A percentile compares a stretch with the other conserved stretches of the same genome.
Conservation (phyloP, 768 basidiomycete genomes). For the Lentinula lateritia region DNA sequence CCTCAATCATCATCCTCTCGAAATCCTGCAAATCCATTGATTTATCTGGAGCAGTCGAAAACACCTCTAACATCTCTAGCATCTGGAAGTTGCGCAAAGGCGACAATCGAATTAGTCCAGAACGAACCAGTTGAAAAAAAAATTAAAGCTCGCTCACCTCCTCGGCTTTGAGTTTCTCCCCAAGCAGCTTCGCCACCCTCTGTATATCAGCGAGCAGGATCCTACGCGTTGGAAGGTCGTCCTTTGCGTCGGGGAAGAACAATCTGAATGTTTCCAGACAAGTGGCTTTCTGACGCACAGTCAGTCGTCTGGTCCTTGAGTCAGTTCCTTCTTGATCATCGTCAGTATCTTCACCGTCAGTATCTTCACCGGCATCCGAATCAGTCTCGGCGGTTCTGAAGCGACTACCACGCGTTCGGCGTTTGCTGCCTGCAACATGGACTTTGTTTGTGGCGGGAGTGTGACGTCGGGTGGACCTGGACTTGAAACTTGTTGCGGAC, state of each 20-base stretch:
- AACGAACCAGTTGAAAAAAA: not conserved
- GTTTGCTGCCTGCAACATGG: not conserved
- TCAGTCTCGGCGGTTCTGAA: not conserved
- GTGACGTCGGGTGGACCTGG: not conserved
- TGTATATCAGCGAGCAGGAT: conserved; percentile 67
- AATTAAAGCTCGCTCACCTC: conserved; percentile 42
- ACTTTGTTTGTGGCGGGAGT: not conserved
- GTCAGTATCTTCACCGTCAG: conserved; percentile 1
- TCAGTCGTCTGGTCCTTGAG: conserved; percentile 23
- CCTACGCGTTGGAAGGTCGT: conserved; percentile 42
- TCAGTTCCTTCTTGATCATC: not conserved
- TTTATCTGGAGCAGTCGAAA: conserved; percentile 66
- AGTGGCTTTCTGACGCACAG: conserved; percentile 44
- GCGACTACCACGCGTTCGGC: not conserved
- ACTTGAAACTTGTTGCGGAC: not conserved
- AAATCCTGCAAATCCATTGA: conserved; percentile 68
- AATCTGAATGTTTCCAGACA: conserved; percentile 60
- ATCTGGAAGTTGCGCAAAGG: conserved; percentile 37
- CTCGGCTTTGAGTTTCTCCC: conserved; percentile 69
- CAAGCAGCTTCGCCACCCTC: conserved; percentile 52
- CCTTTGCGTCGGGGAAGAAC: conserved; percentile 62
- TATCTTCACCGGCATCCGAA: not conserved
- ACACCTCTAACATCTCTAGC: conserved; percentile 73
- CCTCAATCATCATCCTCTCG: conserved; percentile 64
- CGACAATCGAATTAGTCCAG: not conserved